Conservation (phyloP, 495 filamentous ascomycete genomes). For the Neurospora sp. region DNA sequence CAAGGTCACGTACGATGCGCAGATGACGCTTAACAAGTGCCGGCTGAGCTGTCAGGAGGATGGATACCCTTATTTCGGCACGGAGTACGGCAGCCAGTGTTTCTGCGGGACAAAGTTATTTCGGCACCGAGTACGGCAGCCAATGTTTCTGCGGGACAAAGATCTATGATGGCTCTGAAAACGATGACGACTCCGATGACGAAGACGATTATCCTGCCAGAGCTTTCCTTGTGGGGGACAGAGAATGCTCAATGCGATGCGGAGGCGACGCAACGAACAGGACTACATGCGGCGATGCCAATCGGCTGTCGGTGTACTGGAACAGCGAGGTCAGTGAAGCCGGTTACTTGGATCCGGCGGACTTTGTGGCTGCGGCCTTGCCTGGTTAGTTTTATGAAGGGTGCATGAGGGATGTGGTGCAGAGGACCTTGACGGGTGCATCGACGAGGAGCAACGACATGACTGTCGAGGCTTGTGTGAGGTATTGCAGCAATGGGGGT, state of each 20-base stretch:
- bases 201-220: neutral
- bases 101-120: no score
- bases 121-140: constrained; percentile 5
- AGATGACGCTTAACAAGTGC: constrained; percentile 4
- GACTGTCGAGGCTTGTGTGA: constrained; percentile 9
- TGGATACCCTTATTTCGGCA: constrained; percentile 4
- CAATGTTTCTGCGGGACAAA: constrained; percentile 4
- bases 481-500: constrained; percentile 10
- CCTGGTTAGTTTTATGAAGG: neutral
- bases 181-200: neutral
- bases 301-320: constrained; percentile 2
- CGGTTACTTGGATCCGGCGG: neutral
- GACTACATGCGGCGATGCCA: constrained; percentile 2
- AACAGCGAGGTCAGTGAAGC: neutral
- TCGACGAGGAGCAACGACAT: constrained; percentile 2
- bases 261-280: neutral
- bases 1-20: neutral
- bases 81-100: constrained; percentile 6
- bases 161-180: neutral
- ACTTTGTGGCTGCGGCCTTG: neutral
- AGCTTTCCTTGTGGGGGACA: neutral
- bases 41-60: neutral
- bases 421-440: constrained; percentile 6
- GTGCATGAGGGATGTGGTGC: constrained; percentile 3
- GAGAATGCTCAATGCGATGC: constrained; percentile 7